Conservation (phyloP, 306 rosid species). For the Cercis canadensis region DNA sequence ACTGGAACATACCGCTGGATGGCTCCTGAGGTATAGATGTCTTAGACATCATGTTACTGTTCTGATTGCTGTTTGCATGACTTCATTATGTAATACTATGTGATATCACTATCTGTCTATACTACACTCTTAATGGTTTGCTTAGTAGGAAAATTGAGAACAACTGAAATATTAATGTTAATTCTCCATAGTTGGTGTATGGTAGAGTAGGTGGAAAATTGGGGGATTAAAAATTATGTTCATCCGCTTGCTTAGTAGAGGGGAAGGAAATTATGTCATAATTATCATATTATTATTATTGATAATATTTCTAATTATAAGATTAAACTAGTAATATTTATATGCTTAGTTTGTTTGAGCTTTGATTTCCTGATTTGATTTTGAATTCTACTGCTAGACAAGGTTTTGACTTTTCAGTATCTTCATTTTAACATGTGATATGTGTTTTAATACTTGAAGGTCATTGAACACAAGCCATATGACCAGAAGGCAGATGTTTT, state of each 20-base stretch:
- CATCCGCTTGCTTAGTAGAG: too few species aligned
- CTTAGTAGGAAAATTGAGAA: neutral
- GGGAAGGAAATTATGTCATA: too few species aligned
- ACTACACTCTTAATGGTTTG: neutral
- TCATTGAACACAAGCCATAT: slow-evolving; percentile 98
- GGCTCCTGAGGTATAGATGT: slow-evolving; percentile 93
- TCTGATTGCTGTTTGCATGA: slow-evolving; percentile 4
- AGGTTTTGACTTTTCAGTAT: too few species aligned
- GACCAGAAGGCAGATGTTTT: slow-evolving; percentile 96
- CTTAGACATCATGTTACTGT: slow-evolving; percentile 13
- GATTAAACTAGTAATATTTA: too few species aligned
- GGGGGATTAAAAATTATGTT: neutral
- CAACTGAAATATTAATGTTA: too few species aligned
- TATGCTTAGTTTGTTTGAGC: too few species aligned
- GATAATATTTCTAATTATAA: too few species aligned
- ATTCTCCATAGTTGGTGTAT: too few species aligned
- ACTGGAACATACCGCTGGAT: slow-evolving; percentile 99
- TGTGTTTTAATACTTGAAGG: slow-evolving; percentile 54
- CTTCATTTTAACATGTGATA: slow-evolving; percentile 14
- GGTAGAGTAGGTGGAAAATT: slow-evolving; percentile 11
- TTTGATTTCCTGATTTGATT: slow-evolving; percentile 25
- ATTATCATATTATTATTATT: too few species aligned
- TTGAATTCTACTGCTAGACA: slow-evolving; percentile 40
- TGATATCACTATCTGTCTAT: slow-evolving; percentile 17
- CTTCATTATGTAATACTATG: slow-evolving; percentile 23